Evolutionary conservation across 345 rosid species (phyloP).

Genomic region (Acer saccharum): DNA sequence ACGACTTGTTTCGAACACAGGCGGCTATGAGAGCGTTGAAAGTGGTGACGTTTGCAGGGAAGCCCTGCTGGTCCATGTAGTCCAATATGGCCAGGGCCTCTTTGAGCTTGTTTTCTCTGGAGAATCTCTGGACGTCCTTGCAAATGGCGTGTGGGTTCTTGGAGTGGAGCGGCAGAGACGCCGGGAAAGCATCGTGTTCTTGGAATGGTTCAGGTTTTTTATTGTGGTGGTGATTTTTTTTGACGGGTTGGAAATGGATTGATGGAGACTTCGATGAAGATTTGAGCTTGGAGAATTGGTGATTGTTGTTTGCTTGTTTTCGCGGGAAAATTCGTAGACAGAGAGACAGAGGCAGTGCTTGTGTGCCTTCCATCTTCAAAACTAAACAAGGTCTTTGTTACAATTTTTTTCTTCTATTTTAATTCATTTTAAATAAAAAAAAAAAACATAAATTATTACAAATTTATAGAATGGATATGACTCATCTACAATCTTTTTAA

Average conservation of each 20-base stretch:
- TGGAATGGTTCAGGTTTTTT: slow-evolving; percentile 40
- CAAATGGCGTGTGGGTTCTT: slow-evolving; percentile 61
- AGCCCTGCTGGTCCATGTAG: slow-evolving; percentile 68
- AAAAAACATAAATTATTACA: no score
- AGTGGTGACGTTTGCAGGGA: slow-evolving; percentile 73
- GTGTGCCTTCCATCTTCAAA: slow-evolving; percentile 15
- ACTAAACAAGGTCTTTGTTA: not conserved
- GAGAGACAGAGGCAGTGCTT: slow-evolving; percentile 19
- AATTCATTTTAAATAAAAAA: no score
- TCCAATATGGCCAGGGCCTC: slow-evolving; percentile 71
- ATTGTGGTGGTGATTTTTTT: slow-evolving; percentile 22
- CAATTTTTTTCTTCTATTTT: no score
- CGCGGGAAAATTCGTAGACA: slow-evolving; percentile 29
- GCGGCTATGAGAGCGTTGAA: slow-evolving; percentile 77
- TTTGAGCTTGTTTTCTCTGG: slow-evolving; percentile 66
- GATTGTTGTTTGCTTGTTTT: slow-evolving; percentile 18
- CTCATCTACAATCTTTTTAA: no score
- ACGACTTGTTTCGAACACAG: slow-evolving; percentile 61
- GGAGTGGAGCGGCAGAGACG: slow-evolving; percentile 63
- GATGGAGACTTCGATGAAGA: slow-evolving; percentile 22
- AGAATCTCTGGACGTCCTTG: slow-evolving; percentile 63
- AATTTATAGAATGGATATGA: no score
- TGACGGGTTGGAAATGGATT: slow-evolving; percentile 7
- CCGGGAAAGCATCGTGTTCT: slow-evolving; percentile 61
- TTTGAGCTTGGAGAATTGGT: slow-evolving; percentile 22